Evolutionary conservation across 1,284 basidiomycete genomes (phyloP), one percentile per base, ranked within the genome.

Genomic region (Flammula alnicola): DNA sequence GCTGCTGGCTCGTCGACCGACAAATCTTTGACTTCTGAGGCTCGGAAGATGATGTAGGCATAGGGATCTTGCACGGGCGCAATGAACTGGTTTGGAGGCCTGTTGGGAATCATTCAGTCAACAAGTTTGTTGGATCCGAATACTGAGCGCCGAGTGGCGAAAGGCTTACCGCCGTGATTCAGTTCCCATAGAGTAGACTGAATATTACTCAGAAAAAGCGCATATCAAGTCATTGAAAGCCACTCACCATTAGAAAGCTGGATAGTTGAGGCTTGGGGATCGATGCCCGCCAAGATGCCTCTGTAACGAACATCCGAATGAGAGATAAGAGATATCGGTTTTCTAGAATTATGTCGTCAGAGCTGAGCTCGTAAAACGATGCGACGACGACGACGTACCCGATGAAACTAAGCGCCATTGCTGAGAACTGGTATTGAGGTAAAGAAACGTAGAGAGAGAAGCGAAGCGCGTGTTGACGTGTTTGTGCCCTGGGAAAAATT

Each of bases 301-400:
- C 90, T 82, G 73, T 95, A 95, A 48, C 92, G 86, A 58, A 94
- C 90, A 79, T 93, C 91, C 48, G 91, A 93, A 66, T 91, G 89
- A 53, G 92, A 93, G 65, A 92, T 88, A 64, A 95, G 84, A 57
- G 89, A 91, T 58, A 95, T 94, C n/a, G 86, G 80, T 77, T 91
- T 91, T 67, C 88, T 90, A 68, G n/a, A 40, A 30, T 16, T 44
- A 6, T 37, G 17, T 49, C 39, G 57, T 41, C 50, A 63, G 27
- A 17, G 16, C 22, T 22, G 11, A 42, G 7, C 10, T n/a, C 6
- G 23, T 16, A 7, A 16, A 14, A 4, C 33, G 22, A n/a, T 31
- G n/a, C 19, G 22, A 23, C 14, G 23, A 37, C 22, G 7, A n/a
- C 7, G 10, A 12, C 60, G 37, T 51, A 86, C 86, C 85, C 86